Evolutionary conservation across 208 protist species (phyloP).

Genomic region (Sergeia podlipaevii): DNA sequence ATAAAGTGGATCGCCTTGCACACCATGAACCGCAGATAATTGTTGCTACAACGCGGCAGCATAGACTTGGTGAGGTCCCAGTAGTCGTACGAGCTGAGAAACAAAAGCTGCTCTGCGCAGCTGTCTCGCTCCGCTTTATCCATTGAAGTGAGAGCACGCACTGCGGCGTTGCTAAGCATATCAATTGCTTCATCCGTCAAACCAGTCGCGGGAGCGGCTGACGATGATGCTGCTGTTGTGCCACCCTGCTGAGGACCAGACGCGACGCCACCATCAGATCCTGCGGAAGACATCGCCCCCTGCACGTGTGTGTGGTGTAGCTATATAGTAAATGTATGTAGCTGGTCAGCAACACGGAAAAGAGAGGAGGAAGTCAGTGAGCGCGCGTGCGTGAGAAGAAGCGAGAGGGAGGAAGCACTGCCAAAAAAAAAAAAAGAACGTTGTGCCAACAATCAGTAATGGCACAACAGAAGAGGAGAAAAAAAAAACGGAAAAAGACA

Average conservation of each 20-base stretch:
- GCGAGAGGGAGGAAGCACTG: not conserved
- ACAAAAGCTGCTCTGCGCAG: conserved; percentile 58
- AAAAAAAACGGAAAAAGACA: conserved; percentile 13
- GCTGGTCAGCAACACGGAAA: too few relatives aligned
- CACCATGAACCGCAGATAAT: conserved; percentile 81
- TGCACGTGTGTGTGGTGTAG: too few relatives aligned
- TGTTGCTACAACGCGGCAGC: conserved; percentile 41
- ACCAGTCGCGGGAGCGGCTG: too few relatives aligned
- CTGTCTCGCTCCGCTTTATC: conserved; percentile 48
- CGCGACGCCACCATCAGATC: too few relatives aligned
- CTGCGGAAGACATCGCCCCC: too few relatives aligned
- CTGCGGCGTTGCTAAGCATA: conserved; percentile 27
- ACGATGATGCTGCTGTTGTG: too few relatives aligned
- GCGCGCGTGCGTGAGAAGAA: too few relatives aligned
- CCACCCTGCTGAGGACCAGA: too few relatives aligned
- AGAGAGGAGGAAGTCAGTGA: too few relatives aligned
- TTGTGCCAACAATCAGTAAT: not conserved
- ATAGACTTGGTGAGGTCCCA: conserved; percentile 65
- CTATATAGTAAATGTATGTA: too few relatives aligned
- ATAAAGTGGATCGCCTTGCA: conserved; percentile 81
- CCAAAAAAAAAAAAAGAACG: not conserved
- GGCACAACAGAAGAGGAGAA: not conserved
- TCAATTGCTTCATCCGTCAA: conserved; percentile 19
- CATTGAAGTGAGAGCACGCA: conserved; percentile 42
- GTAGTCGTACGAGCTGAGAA: conserved; percentile 78